A percentile compares a stretch with the other conserved stretches of the same genome.
These are phyloP conservation scores for Globisporangium abappressorium DNA, from an alignment of 352 stramenopile species.

Conservation along the genomic window DNA sequence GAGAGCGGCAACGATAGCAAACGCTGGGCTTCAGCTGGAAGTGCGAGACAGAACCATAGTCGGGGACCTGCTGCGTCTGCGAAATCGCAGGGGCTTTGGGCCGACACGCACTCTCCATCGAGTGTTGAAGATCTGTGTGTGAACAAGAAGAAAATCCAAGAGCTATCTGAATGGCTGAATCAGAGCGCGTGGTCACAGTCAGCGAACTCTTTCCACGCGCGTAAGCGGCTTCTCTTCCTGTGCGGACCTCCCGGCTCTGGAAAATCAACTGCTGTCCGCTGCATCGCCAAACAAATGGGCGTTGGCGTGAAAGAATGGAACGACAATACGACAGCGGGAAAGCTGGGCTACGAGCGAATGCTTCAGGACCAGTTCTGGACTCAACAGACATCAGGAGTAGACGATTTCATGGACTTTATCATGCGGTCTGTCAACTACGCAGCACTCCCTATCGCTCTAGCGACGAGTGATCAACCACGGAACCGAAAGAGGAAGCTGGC, in stretches of 20 bases:
- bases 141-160: constrained; percentile 80
- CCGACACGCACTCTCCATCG: constrained; percentile 37
- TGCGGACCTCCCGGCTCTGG: constrained; percentile 75
- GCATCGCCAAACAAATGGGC: constrained; percentile 44
- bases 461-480: constrained; percentile 10
- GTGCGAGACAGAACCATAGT: not conserved
- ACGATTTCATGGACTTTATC: constrained; percentile 83
- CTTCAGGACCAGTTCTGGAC: constrained; percentile 49
- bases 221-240: constrained; percentile 73
- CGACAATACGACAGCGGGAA: constrained; percentile 59
- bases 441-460: constrained; percentile 34
- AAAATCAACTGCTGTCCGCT: constrained; percentile 77
- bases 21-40: not conserved
- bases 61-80: not conserved
- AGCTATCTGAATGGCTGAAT: constrained; percentile 63
- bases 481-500: constrained; percentile 12
- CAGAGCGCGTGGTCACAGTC: constrained; percentile 22
- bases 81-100: constrained; percentile 37
- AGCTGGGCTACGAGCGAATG: constrained; percentile 51
- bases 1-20: not conserved
- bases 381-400: constrained; percentile 42
- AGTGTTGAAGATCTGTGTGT: constrained; percentile 70
- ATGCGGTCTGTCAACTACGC: constrained; percentile 65
- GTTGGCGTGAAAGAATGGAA: constrained; percentile 65
- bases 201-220: constrained; percentile 9